Evolutionary conservation across 2,329 filamentous ascomycete genomes (phyloP).

Genomic region (Phaeosphaeriaceae sp.): DNA sequence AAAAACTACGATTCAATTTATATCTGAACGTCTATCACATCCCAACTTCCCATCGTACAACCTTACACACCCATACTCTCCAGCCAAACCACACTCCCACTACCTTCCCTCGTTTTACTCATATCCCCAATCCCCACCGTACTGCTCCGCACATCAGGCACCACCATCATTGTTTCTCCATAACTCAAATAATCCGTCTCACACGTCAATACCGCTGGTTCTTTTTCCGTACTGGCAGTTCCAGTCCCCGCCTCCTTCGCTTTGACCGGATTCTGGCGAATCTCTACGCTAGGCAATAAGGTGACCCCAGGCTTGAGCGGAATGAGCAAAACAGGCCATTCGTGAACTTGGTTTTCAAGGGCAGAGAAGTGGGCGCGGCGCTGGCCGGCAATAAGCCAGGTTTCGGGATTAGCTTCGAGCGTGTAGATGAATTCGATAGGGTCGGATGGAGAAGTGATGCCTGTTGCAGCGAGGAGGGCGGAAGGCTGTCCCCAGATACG

Average conservation of each 20-base stretch:
- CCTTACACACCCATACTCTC: conserved; percentile 21
- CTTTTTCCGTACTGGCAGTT: conserved; percentile 21
- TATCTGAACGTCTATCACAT: no score
- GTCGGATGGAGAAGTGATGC: conserved; percentile 40
- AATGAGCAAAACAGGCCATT: conserved; percentile 76
- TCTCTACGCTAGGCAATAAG: conserved; percentile 79
- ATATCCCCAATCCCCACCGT: conserved; percentile 53
- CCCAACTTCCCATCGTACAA: no score
- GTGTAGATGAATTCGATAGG: conserved; percentile 83
- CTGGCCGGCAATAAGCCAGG: conserved; percentile 85
- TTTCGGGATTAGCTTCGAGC: conserved; percentile 72
- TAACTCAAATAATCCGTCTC: conserved; percentile 83
- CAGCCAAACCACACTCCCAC: conserved; percentile 38
- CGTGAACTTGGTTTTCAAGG: conserved; percentile 52
- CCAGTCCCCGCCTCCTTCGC: conserved; percentile 27
- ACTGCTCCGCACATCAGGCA: conserved; percentile 72
- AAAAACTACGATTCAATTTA: no score
- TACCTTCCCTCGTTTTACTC: conserved; percentile 21
- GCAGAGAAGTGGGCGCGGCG: conserved; percentile 77
- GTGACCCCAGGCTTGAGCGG: conserved; percentile 79
- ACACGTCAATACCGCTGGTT: conserved; percentile 58
- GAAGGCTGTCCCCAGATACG: conserved; percentile 56
- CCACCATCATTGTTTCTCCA: conserved; percentile 77
- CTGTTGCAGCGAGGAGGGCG: conserved; percentile 31
- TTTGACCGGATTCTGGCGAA: conserved; percentile 64